Percentiles rank a stretch among this genome's conserved stretches.
These are phyloP conservation scores for Phytophthora colocasiae DNA, from an alignment of 352 stramenopile species.

Conservation along the genomic window DNA sequence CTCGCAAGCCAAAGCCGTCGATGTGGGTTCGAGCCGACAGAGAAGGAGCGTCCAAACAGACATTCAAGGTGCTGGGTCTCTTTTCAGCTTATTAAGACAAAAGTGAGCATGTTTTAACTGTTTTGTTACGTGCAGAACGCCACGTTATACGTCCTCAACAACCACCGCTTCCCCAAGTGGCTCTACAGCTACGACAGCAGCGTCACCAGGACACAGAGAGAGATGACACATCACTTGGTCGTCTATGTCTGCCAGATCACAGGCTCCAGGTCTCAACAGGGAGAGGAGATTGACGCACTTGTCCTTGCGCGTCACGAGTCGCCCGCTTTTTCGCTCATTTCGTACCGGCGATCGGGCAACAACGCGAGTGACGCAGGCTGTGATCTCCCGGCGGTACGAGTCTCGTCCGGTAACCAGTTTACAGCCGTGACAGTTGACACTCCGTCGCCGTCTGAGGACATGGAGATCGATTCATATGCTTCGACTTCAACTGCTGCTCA, in stretches of 20 bases:
- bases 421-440: slow-evolving; percentile 5
- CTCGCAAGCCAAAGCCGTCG: slow-evolving; percentile 12
- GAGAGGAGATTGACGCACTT: slow-evolving; percentile 11
- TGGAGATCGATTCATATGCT: slow-evolving; percentile 9
- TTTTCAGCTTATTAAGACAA: background rate
- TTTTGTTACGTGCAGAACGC: slow-evolving; percentile 33
- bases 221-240: slow-evolving; percentile 56
- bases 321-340: slow-evolving; percentile 43
- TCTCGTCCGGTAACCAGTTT: slow-evolving; percentile 8
- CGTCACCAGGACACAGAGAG: slow-evolving; percentile 48
- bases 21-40: slow-evolving; percentile 37
- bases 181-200: slow-evolving; percentile 63
- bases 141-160: slow-evolving; percentile 55
- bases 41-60: slow-evolving; percentile 31
- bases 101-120: background rate
- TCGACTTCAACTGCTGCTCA: background rate
- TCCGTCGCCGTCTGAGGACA: slow-evolving; percentile 1
- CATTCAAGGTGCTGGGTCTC: background rate
- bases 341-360: slow-evolving; percentile 40
- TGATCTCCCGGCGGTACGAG: slow-evolving; percentile 20
- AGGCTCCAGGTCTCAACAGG: slow-evolving; percentile 1
- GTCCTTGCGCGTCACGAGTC: slow-evolving; percentile 50
- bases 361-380: slow-evolving; percentile 11
- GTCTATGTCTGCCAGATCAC: slow-evolving; percentile 47
- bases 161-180: slow-evolving; percentile 59